Base-by-base conservation (phyloP, 2,329 filamentous ascomycete species). In the Dactylellina parvicollis region DNA sequence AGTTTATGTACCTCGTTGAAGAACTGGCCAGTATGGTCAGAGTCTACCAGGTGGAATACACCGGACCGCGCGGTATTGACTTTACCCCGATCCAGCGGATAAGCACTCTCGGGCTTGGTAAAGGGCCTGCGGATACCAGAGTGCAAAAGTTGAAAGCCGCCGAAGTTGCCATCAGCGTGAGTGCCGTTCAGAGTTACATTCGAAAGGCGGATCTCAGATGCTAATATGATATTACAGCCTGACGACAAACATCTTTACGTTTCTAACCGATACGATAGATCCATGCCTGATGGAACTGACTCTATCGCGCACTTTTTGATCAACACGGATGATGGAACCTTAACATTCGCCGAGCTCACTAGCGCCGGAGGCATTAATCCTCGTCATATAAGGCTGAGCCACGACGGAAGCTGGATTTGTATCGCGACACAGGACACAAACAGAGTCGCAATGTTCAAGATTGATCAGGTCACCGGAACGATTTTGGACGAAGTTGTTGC, bases 291-390 rank as follows among this genome's bases (percentile, higher is more conserved):
- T 14, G 64, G 64, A 32, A 75, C 62, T 0, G 89, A 91, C 79
- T 85, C 89, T 0, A 81, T 93, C 60, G 84, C 89, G 72, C 87
- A 83, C 69, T 91, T 87, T 81, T 78, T 81, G 62, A 85, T 91
- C 75, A 80, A 87, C 76, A 69, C 78, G 1, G 75, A 78, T 12
- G 85, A 84, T n/a, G 89, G 89, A 4, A 82, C 80, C 0, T 82
- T 92, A 24, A 80, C 78, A 0, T 84, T 86, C 64, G 79, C 86
- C 2, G 85, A 89, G 76, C 82, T 87, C 26, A 84, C 84, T n/a
- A 83, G 89, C 0, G 85, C 87, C 0, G 88, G 89, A 52, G 91
- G 91, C 1, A 79, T 81, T 5, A 85, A 84, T 62, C 90, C 91
- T 0, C 84, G 90, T 20, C 69, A 73, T 50, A 61, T 73, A 2